A percentile compares a stretch with the other conserved stretches of the same genome.
These are phyloP conservation scores for Hypoxylon fragiforme DNA, from an alignment of 495 filamentous ascomycete species.

Conservation along the genomic window DNA sequence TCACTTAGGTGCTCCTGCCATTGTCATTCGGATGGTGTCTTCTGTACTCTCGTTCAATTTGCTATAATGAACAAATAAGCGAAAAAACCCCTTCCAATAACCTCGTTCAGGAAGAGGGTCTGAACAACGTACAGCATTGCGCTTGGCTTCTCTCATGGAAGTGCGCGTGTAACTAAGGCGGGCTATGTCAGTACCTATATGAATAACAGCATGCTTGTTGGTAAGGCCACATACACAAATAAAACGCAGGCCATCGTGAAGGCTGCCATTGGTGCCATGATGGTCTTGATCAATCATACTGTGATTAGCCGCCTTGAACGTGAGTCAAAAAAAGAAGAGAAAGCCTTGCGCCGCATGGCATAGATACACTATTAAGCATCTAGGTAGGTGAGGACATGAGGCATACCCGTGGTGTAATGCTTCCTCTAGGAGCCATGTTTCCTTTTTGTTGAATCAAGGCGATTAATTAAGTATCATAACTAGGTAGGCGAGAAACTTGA, in stretches of 20 bases:
- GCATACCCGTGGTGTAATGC: constrained; percentile 27
- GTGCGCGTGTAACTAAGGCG: constrained; percentile 45
- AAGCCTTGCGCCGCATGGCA: too few relatives aligned
- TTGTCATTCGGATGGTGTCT: constrained; percentile 10
- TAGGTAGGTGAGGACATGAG: neutral
- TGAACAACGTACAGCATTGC: constrained; percentile 42
- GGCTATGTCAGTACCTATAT: constrained; percentile 4
- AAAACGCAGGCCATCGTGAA: constrained; percentile 54
- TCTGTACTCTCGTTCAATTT: constrained; percentile 25
- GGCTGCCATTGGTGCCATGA: constrained; percentile 50
- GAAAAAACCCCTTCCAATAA: neutral
- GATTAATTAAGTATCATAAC: too few relatives aligned
- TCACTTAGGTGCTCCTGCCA: neutral
- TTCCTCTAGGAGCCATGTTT: constrained; percentile 21
- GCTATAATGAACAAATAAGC: constrained; percentile 16
- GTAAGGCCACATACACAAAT: constrained; percentile 44
- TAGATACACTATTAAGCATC: too few relatives aligned
- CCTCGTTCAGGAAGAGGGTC: neutral
- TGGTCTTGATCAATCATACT: constrained; percentile 42
- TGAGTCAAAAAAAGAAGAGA: too few relatives aligned
- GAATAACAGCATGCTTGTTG: too few relatives aligned
- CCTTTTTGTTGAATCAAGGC: neutral
- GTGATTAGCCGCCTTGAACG: too few relatives aligned
- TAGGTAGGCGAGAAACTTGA: neutral
- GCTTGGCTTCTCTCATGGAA: constrained; percentile 48